Evolutionary conservation across 495 filamentous ascomycete genomes (phyloP).

Genomic region (Trichocladium uniseriatum): DNA sequence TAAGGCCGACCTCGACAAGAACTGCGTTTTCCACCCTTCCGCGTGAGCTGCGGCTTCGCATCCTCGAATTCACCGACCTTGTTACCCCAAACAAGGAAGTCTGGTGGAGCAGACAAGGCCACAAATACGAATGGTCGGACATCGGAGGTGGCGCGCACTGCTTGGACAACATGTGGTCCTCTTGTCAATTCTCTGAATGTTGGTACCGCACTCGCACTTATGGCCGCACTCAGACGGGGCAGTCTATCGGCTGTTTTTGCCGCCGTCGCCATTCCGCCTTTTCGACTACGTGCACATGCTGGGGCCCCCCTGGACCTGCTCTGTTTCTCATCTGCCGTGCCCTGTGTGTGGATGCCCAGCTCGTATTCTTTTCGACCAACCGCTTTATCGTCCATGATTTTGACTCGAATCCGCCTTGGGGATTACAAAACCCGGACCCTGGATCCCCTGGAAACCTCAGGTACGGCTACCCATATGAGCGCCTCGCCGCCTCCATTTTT

Average conservation of each 20-base stretch:
- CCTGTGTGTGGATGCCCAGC: slow-evolving; percentile 1
- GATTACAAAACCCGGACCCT: background rate
- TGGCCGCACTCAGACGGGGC: too few species aligned
- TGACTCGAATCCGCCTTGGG: background rate
- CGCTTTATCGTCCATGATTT: slow-evolving; percentile 8
- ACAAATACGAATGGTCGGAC: background rate
- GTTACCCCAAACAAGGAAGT: slow-evolving; percentile 12
- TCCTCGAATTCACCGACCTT: slow-evolving; percentile 6
- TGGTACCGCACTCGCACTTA: background rate
- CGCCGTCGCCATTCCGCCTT: slow-evolving; percentile 1
- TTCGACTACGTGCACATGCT: slow-evolving; percentile 6
- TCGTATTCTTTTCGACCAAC: slow-evolving; percentile 8
- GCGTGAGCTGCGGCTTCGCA: slow-evolving; percentile 4
- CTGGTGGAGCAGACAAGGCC: background rate
- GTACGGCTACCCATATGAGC: background rate
- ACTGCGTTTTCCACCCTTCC: background rate
- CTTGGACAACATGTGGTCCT: too few species aligned
- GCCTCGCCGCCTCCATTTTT: slow-evolving; percentile 1
- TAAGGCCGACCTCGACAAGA: background rate
- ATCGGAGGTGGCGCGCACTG: background rate
- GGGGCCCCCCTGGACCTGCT: background rate
- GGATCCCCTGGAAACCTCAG: background rate
- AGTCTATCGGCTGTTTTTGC: slow-evolving; percentile 8
- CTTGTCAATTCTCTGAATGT: background rate
- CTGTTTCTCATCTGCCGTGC: slow-evolving; percentile 3